phyloP scores from a whole-genome alignment of 1,139 yeast genomes.

The Blastobotrys illinoisensis region DNA sequence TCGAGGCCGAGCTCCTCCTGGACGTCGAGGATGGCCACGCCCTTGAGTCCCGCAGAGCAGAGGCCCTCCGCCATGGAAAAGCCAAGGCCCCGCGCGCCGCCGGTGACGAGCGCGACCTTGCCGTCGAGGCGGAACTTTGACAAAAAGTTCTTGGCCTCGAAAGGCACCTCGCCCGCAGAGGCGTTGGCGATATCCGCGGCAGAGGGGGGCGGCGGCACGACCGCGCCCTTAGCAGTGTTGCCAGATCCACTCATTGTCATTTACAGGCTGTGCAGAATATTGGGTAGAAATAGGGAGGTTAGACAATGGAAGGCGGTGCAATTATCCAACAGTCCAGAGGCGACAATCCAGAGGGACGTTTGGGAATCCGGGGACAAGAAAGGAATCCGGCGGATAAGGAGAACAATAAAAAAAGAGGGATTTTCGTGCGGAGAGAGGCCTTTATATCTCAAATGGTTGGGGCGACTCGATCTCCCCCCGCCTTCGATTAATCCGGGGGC shows the following conservation, averaged over 20 bases:
- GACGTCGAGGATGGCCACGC: slow-evolving; percentile 47
- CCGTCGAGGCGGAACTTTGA: slow-evolving; percentile 57
- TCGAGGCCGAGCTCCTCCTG: slow-evolving; percentile 42
- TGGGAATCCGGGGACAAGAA: too few relatives aligned
- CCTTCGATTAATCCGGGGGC: slow-evolving; percentile 1
- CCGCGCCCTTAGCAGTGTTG: slow-evolving; percentile 31
- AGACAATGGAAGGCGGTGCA: too few relatives aligned
- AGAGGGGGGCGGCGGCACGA: slow-evolving; percentile 39
- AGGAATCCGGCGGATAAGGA: too few relatives aligned
- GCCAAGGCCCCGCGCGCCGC: slow-evolving; percentile 68
- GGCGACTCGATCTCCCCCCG: background rate
- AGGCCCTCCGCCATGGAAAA: slow-evolving; percentile 61
- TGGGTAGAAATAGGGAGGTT: too few relatives aligned
- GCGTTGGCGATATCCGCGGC: slow-evolving; percentile 36
- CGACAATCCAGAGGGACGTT: too few relatives aligned
- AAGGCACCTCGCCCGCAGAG: slow-evolving; percentile 31
- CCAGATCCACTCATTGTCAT: slow-evolving; percentile 11
- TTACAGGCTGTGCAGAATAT: background rate
- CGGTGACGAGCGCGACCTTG: slow-evolving; percentile 60
- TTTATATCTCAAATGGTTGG: background rate
- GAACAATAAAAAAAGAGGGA: background rate
- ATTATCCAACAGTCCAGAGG: too few relatives aligned
- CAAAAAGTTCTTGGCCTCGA: slow-evolving; percentile 35
- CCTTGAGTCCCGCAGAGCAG: slow-evolving; percentile 65
- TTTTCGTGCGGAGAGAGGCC: background rate